Percentiles rank a stretch among this genome's conserved stretches.
phyloP scores from a whole-genome alignment of 768 basidiomycete genomes.

The Mrakia gelida region DNA sequence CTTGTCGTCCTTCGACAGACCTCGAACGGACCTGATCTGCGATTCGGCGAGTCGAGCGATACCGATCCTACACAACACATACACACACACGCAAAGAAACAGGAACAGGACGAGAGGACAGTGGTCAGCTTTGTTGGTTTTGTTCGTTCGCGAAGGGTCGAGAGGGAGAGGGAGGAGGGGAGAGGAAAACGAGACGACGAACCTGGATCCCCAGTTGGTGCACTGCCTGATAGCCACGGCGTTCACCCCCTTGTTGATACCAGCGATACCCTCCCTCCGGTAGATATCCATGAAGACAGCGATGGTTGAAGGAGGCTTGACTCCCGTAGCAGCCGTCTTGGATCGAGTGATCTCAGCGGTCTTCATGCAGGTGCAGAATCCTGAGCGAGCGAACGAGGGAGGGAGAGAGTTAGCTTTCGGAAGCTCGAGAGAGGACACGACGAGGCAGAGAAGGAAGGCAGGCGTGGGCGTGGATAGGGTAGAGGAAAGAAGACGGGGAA shows the following conservation, averaged over 20 bases:
- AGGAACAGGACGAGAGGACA: neutral
- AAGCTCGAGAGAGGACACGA: neutral
- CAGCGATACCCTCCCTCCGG: conserved; percentile 82
- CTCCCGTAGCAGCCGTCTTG: conserved; percentile 79
- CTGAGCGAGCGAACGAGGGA: conserved; percentile 47
- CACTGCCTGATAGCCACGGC: conserved; percentile 72
- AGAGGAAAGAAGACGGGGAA: neutral
- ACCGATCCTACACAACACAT: conserved; percentile 91
- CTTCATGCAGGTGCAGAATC: conserved; percentile 99
- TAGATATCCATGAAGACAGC: conserved; percentile 93
- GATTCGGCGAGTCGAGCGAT: conserved; percentile 89
- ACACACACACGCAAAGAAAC: conserved; percentile 15
- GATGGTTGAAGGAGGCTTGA: conserved; percentile 80
- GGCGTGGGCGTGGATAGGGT: neutral
- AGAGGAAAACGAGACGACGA: conserved; percentile 36
- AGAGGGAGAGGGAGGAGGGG: neutral
- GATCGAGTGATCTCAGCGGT: conserved; percentile 95
- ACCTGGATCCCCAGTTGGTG: conserved; percentile 92
- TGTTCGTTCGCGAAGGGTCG: too few relatives aligned
- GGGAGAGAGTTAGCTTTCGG: neutral
- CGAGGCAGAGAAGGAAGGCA: neutral
- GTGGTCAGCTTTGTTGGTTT: too few relatives aligned
- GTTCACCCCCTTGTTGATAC: conserved; percentile 99
- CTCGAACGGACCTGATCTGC: conserved; percentile 68
- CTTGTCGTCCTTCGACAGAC: conserved; percentile 70